Evolutionary conservation across 2,329 filamentous ascomycete genomes (phyloP).

Genomic region (Diplodia mutila): DNA sequence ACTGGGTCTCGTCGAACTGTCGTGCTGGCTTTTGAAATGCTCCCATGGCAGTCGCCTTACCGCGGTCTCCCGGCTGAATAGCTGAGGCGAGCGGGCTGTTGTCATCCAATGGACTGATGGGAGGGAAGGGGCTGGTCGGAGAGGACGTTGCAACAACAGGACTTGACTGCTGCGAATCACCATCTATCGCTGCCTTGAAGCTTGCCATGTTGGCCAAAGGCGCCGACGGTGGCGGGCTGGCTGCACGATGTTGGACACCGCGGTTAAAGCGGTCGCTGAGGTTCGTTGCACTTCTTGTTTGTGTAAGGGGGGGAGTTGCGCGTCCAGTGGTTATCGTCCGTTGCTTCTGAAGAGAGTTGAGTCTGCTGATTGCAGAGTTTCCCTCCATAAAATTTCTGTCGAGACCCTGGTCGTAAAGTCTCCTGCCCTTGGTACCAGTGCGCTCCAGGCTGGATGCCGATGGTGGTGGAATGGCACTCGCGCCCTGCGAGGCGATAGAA

Average conservation of each 20-base stretch:
- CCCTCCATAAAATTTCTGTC: constrained; percentile 81
- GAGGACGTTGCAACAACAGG: constrained; percentile 36
- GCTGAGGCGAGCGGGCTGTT: constrained; percentile 61
- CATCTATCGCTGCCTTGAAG: constrained; percentile 31
- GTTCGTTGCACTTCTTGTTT: constrained; percentile 51
- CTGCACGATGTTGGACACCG: constrained; percentile 47
- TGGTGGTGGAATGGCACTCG: constrained; percentile 39
- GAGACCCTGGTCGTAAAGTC: constrained; percentile 82
- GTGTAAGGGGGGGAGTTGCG: constrained; percentile 56
- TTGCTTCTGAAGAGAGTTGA: constrained; percentile 76
- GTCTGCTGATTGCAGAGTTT: constrained; percentile 75
- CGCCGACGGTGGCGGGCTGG: constrained; percentile 49
- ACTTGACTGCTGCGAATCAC: constrained; percentile 44
- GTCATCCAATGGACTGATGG: constrained; percentile 74
- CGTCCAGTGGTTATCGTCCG: constrained; percentile 42
- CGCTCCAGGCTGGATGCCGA: constrained; percentile 55
- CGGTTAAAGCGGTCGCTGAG: constrained; percentile 51
- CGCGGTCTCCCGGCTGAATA: constrained; percentile 74
- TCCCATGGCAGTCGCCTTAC: constrained; percentile 77
- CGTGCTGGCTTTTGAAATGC: constrained; percentile 73
- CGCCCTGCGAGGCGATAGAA: constrained; percentile 75
- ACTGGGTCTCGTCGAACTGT: constrained; percentile 83
- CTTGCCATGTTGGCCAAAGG: constrained; percentile 25
- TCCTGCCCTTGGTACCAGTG: constrained; percentile 69
- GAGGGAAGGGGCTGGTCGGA: constrained; percentile 53